Conservation (phyloP, 2,329 filamentous ascomycete species). For the Arthroderma sp. region DNA sequence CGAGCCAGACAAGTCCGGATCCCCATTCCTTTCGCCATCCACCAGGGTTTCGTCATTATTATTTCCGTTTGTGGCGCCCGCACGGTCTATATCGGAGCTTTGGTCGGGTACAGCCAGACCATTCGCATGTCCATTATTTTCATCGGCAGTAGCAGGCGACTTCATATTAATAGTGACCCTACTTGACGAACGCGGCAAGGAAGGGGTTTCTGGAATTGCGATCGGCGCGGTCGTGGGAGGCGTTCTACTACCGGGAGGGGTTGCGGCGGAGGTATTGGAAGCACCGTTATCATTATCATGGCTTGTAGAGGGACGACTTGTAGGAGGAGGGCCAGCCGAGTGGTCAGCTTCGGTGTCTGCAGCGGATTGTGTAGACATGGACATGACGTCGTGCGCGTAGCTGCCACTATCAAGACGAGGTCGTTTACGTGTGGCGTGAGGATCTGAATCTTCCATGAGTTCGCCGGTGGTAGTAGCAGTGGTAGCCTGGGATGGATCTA, state of each 20-base stretch:
- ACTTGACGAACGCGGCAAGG: constrained; percentile 25
- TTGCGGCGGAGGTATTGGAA: background rate
- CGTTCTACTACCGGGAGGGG: background rate
- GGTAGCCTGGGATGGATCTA: constrained; percentile 16
- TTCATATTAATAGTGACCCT: constrained; percentile 38
- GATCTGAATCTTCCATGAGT: constrained; percentile 28
- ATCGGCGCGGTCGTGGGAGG: constrained; percentile 7
- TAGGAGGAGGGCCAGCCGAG: background rate
- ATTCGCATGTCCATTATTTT: constrained; percentile 7
- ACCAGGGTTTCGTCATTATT: no score
- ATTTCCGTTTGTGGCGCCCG: no score
- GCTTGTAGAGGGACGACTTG: background rate
- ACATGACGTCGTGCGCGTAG: constrained; percentile 21
- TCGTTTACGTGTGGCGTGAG: constrained; percentile 31
- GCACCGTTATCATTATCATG: constrained; percentile 1
- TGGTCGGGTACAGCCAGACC: background rate
- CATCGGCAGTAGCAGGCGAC: constrained; percentile 17
- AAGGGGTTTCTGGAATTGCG: constrained; percentile 15
- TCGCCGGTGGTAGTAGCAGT: constrained; percentile 16
- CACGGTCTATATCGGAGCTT: background rate
- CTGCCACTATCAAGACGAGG: constrained; percentile 35
- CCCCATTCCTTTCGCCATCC: no score
- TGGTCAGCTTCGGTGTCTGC: constrained; percentile 6
- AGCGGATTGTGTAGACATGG: constrained; percentile 21
- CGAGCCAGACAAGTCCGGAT: no score